These are phyloP conservation scores for Sporothrix protearum DNA, from an alignment of 2,329 filamentous ascomycete species.

Conservation along the genomic window DNA sequence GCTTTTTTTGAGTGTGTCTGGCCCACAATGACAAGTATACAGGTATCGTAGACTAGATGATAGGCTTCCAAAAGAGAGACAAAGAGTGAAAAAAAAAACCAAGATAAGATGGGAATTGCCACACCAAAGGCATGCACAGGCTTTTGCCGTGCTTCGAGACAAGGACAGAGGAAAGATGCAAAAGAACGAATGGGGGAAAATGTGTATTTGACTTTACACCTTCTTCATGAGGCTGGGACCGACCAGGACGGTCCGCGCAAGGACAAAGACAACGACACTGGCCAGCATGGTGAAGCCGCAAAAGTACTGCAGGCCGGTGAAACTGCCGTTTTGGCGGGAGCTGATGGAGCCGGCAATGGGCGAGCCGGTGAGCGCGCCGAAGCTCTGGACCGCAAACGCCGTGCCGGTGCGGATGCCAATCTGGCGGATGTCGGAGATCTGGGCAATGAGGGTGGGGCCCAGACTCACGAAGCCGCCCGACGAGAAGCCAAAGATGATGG, in stretches of 20 bases:
- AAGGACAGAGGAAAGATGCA: no score
- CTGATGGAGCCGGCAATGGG: conserved; percentile 56
- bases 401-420: conserved; percentile 58
- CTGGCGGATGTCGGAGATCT: conserved; percentile 57
- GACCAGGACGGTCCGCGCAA: conserved; percentile 31
- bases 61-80: no score
- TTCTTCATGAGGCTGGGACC: conserved; percentile 30
- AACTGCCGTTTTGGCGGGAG: conserved; percentile 42
- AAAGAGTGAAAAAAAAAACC: no score
- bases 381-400: conserved; percentile 53
- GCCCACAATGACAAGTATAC: no score
- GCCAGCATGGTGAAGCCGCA: conserved; percentile 45
- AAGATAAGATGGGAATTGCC: no score
- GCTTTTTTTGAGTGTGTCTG: no score
- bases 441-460: conserved; percentile 54
- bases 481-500: conserved; percentile 60
- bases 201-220: conserved; percentile 27
- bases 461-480: conserved; percentile 62
- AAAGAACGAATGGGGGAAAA: no score
- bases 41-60: no score
- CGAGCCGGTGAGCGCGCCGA: conserved; percentile 56
- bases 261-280: conserved; percentile 31
- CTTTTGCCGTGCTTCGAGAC: no score
- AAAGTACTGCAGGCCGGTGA: conserved; percentile 54
- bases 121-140: no score